A percentile compares a stretch with the other conserved stretches of the same genome.
phyloP scores from a whole-genome alignment of 2,329 filamentous ascomycete genomes.

The Alternaria sp. region DNA sequence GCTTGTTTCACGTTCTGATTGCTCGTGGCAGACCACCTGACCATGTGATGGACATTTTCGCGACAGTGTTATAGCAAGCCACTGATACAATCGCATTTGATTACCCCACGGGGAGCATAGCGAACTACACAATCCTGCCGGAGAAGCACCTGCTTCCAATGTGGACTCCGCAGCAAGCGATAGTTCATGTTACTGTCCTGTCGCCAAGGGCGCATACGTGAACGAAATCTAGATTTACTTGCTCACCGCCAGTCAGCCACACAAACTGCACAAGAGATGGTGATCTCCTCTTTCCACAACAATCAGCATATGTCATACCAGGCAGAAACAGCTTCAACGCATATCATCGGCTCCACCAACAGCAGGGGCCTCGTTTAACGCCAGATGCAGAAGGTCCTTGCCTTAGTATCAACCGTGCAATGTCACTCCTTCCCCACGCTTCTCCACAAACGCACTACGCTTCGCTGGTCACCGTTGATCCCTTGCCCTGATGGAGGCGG shows the following conservation, averaged over 20 bases:
- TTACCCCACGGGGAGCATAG: slow-evolving; percentile 5
- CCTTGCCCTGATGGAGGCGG: slow-evolving; percentile 3
- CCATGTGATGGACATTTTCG: background rate
- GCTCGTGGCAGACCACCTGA: slow-evolving; percentile 4
- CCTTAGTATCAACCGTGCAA: background rate
- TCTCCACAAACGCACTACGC: slow-evolving; percentile 6
- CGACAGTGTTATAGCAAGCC: slow-evolving; percentile 2
- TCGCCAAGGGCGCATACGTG: slow-evolving; percentile 2
- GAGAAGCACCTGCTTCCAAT: background rate
- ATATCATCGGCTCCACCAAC: slow-evolving; percentile 14
- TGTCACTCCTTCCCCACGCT: slow-evolving; percentile 14
- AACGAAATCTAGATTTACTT: background rate
- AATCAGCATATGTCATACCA: background rate
- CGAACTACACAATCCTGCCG: background rate
- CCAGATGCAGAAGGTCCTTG: slow-evolving; percentile 10
- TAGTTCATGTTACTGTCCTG: background rate
- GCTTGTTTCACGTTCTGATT: slow-evolving; percentile 7
- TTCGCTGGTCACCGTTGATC: slow-evolving; percentile 3
- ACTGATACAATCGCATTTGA: slow-evolving; percentile 2
- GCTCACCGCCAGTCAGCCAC: slow-evolving; percentile 10
- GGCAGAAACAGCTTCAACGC: background rate
- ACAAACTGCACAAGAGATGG: background rate
- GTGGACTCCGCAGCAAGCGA: background rate
- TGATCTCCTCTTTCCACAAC: background rate
- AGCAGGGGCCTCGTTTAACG: background rate